A percentile compares a stretch with the other conserved stretches of the same genome.
Evolutionary conservation across 306 rosid genomes (phyloP).

Genomic region (Ormosia semicastrata): DNA sequence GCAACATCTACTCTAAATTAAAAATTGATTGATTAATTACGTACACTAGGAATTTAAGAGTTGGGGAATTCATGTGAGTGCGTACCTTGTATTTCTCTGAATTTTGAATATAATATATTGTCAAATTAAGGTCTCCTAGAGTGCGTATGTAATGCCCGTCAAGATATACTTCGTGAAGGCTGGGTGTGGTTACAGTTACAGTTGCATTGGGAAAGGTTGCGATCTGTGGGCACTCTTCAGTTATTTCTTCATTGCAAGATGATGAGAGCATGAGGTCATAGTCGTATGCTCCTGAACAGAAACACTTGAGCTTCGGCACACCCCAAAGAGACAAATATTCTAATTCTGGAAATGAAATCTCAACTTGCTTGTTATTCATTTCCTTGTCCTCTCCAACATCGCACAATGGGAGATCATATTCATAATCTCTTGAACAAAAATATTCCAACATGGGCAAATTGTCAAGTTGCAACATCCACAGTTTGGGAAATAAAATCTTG

Average conservation of each 20-base stretch:
- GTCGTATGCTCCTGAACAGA: background rate
- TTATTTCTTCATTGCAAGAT: too few species aligned
- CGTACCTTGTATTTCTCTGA: background rate
- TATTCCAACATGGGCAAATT: background rate
- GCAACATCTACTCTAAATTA: too few species aligned
- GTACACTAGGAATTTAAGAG: too few species aligned
- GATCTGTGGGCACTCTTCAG: background rate
- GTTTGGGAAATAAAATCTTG: background rate
- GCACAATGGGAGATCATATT: background rate
- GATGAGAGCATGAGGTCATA: background rate
- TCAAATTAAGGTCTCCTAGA: background rate
- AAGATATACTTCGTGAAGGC: rapidly evolving
- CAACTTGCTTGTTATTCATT: background rate
- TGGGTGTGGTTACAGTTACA: background rate
- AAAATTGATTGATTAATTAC: too few species aligned
- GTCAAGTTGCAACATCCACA: background rate
- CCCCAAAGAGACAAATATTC: rapidly evolving
- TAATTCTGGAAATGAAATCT: slow-evolving; percentile 6
- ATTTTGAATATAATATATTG: background rate
- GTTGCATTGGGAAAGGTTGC: background rate
- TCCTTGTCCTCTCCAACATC: background rate
- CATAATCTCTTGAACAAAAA: background rate
- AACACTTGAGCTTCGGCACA: background rate
- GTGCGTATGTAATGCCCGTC: background rate
- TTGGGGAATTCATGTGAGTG: too few species aligned